Base-by-base conservation (phyloP, 768 basidiomycete genomes). In the Hemileccinum rubropunctum region DNA sequence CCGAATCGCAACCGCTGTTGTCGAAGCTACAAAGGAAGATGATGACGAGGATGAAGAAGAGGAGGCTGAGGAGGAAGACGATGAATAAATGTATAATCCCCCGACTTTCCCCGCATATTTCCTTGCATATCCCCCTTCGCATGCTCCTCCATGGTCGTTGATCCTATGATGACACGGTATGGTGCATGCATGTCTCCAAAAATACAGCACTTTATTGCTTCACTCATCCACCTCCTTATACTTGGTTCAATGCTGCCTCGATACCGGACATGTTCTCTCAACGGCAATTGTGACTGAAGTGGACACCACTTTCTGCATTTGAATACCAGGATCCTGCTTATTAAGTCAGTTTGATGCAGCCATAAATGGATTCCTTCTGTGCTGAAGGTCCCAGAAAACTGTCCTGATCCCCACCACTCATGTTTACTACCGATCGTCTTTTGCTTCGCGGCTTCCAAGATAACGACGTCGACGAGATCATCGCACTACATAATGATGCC, bases 1-100 rank as follows among this genome's bases (percentile, higher is more conserved):
- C 71, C 91, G 91, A 50, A 94, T 94, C 69, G 91, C 91, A 33
- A 91, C 91, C 15, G 86, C 91, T 41, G 89, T 94, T 11, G 84
- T 91, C 42, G 89, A 91, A 72, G 80, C 84, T 47, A 75, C 73
- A 55, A 83, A 80, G 73, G 84, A 88, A 54, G 82, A 85, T 12
- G 88, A 83, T 47, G 81, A 81, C 0, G 88, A 89, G 0, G 87
- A 84, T 0, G 87, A 82, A 2, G 86, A 80, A 15, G 86, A 77
- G 17, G 84, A 80, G 32, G 84, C 73, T 32, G 83, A 80, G 26
- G 86, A 76, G 38, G 83, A 81, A 42, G 80, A 80, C 0, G 66
- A 67, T 10, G 66, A 68, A 57, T 69, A 51, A 68, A 49, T 46
- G 41, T 58, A 40, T 39, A 54, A 53, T 53, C 45, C 48, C 39